Evolutionary conservation across 1,284 basidiomycete species (phyloP).

Genomic region (Leccinum variabile): DNA sequence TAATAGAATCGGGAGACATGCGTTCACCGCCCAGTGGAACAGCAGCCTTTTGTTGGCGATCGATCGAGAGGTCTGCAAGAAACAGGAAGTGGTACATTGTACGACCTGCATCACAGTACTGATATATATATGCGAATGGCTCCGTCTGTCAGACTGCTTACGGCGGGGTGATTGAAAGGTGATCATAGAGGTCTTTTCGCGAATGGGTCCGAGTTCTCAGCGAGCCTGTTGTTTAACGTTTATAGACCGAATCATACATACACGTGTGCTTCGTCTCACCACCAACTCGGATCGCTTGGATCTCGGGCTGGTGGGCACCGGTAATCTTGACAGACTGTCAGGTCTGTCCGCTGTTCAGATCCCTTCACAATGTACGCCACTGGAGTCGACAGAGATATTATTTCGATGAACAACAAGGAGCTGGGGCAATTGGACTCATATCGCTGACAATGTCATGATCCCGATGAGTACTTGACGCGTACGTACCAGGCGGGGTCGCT

Average conservation of each 20-base stretch:
- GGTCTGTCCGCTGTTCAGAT: neutral
- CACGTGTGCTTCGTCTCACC: neutral
- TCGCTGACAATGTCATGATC: neutral
- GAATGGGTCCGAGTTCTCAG: conserved; percentile 1
- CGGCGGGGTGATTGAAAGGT: neutral
- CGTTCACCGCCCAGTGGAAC: neutral
- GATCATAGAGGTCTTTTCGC: conserved; percentile 11
- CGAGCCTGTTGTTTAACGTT: neutral
- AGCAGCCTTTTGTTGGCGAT: neutral
- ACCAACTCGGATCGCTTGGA: neutral
- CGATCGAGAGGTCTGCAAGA: neutral
- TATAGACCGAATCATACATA: neutral
- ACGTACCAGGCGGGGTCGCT: neutral
- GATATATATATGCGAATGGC: neutral
- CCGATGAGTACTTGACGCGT: neutral
- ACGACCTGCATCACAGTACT: neutral
- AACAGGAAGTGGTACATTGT: neutral
- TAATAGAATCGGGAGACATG: neutral
- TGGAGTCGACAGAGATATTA: neutral
- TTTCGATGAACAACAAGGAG: neutral
- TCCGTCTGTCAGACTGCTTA: neutral
- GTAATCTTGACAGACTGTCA: neutral
- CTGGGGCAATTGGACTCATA: neutral
- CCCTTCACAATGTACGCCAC: neutral
- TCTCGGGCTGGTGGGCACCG: neutral